phyloP scores from a whole-genome alignment of 164 flowering plant genomes.

The Brasenia schreberi region DNA sequence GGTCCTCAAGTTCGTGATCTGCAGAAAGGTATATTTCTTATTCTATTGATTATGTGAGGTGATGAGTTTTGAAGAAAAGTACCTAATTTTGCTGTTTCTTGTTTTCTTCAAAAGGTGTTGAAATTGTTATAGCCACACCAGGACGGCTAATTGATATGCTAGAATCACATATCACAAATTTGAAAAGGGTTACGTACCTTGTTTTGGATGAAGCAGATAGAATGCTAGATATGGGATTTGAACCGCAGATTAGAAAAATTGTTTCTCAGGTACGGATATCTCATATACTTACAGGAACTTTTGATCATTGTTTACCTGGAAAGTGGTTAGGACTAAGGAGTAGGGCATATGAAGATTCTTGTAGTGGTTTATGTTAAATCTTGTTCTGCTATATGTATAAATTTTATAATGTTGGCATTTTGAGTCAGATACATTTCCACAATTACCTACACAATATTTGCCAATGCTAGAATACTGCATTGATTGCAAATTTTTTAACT shows the following conservation, averaged over 20 bases:
- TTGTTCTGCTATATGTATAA: no score
- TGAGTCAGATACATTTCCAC: no score
- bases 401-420: no score
- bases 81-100: slow-evolving; percentile 1
- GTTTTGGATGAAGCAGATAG: slow-evolving; percentile 99
- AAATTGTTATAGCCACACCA: slow-evolving; percentile 96
- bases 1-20: slow-evolving; percentile 99
- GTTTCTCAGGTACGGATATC: slow-evolving; percentile 27
- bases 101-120: slow-evolving; percentile 57
- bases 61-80: not conserved
- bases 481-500: no score
- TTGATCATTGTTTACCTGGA: no score
- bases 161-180: slow-evolving; percentile 87
- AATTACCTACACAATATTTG: no score
- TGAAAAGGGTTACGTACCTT: slow-evolving; percentile 95
- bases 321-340: no score
- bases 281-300: not conserved
- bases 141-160: slow-evolving; percentile 99
- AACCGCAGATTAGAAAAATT: slow-evolving; percentile 85
- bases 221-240: slow-evolving; percentile 99
- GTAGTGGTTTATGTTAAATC: no score
- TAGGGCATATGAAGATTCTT: no score
- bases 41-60: not conserved
- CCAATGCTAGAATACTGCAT: no score
- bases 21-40: slow-evolving; percentile 61